Evolutionary conservation across 495 filamentous ascomycete species (phyloP), one percentile per base, ranked within the genome.

Genomic region (Durotheca rogersii): DNA sequence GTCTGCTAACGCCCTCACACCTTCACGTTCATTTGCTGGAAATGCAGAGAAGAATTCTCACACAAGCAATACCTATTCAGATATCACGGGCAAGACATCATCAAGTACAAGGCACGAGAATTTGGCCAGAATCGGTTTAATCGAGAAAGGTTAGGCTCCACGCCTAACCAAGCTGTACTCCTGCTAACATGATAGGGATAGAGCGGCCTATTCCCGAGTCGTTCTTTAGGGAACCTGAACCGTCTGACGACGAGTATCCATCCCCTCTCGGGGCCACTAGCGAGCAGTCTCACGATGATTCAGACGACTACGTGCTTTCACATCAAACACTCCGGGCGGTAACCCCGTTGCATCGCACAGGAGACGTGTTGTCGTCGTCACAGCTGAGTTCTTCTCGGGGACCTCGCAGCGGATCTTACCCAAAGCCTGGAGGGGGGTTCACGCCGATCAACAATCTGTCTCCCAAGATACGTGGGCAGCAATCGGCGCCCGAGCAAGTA

Each of bases 201-300:
- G 23, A 47, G 1, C 18, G 17, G 1, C 32, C 21, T 9, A 17
- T 38, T 23, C 23, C 47, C 6, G 31, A 47, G 9, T 27, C 40
- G 7, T 45, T 35, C 6, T 29, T 23, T 20, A n/a, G 31, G 18
- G 17, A 45, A 29, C 9, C 34, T 20, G 6, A 45, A 7, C 20
- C 18, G 16, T 42, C 47, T 3, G 41, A 41, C 30, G 53, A 57
- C 11, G 53, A 51, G 31, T 57, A 51, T 38, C 35, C 12, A 23
- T 47, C 42, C 10, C 18, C 14, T 41, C 38, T 36, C 0, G 32
- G 10, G 7, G 10, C 50, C 21, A 36, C 50, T 21, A 36, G 46
- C n/a, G 23, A 38, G 23, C 17, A n/a, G 20, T 41, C 42, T n/a
- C n/a, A 4, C 23, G 41, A 27, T 14, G 32, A 19, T 1, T 41